Base-by-base conservation (phyloP, 331 rosid species). In the Erythrophleum ivorense region DNA sequence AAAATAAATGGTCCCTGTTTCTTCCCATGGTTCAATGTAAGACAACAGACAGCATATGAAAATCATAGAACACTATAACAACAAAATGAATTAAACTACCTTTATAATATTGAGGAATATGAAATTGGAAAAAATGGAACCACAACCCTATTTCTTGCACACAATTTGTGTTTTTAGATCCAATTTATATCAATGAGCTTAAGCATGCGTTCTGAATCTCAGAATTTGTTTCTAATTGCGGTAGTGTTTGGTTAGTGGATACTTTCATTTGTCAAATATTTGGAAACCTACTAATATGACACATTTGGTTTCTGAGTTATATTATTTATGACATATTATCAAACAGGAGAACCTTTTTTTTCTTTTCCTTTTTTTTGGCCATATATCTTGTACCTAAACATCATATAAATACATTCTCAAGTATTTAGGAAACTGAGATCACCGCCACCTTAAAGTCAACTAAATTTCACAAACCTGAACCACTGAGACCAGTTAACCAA, bases 401-500 rank as follows among this genome's bases (percentile, higher is more conserved):
- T 21, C 57, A 19, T 45, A 43, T 45, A 21, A 43, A 43, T 69
- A 43, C 4, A 45, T 50, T 45, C 52, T 40, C 52, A 69, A 69
- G 52, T 70, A 16, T 6, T 29, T 50, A 1, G 18, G 36, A 69
- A 69, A 43, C 1, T 45, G 9, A 69, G 74, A 45, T 69, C 11
- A 13, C 55, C 55, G 11, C 34, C 69, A 13, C 8, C 54, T 54
- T 13, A 34, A 60, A 60, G 15, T 49, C 45, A 71, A 75, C 82
- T 75, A 62, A 43, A 71, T 60, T 52, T 41, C 71, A 84, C 97
- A 81, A 89, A 96, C 98, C 99, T 92, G 99, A 95, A 83, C 99
- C 99, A 81, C 99, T 92, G 76, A 96, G 97, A 78, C 98, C 98
- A 48, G 99, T 95, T 74, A 95, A 85, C 99, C 99, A 95, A 81